Conservation (phyloP, 179 eudicot species). For the Spergularia azorica region DNA sequence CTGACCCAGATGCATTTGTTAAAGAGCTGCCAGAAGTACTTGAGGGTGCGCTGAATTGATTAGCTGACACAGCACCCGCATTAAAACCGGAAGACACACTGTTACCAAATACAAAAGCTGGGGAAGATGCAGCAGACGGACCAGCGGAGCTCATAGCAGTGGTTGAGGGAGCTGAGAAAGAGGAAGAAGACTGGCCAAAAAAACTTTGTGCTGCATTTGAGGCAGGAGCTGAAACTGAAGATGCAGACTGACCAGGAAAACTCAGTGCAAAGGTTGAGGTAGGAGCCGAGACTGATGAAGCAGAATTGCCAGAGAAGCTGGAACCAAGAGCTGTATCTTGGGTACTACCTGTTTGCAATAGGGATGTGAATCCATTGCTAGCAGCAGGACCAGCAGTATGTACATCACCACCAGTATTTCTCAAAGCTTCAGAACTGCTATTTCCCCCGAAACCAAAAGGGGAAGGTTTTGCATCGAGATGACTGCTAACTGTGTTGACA, state of each 20-base stretch:
- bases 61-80: slow-evolving; percentile 26
- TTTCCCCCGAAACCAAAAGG: slow-evolving; percentile 34
- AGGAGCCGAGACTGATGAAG: slow-evolving; percentile 31
- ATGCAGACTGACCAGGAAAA: slow-evolving; percentile 33
- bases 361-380: slow-evolving; percentile 1
- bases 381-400: slow-evolving; percentile 37
- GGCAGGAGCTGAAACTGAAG: slow-evolving; percentile 25
- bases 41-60: slow-evolving; percentile 32
- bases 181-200: slow-evolving; percentile 27
- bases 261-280: slow-evolving; percentile 32
- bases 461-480: slow-evolving; percentile 25
- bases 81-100: slow-evolving; percentile 28
- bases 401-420: slow-evolving; percentile 26
- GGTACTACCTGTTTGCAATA: not conserved
- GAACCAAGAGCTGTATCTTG: slow-evolving; percentile 20
- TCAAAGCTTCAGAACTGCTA: slow-evolving; percentile 35
- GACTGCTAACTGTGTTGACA: slow-evolving; percentile 26
- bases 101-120: slow-evolving; percentile 32
- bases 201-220: slow-evolving; percentile 31
- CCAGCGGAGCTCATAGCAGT: no score
- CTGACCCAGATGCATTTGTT: slow-evolving; percentile 29
- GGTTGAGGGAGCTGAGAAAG: no score
- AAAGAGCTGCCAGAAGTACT: slow-evolving; percentile 35
- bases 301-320: slow-evolving; percentile 24
- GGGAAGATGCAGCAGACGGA: slow-evolving; percentile 20